Conservation (phyloP, 345 rosid genomes). For the Camelina hispida region DNA sequence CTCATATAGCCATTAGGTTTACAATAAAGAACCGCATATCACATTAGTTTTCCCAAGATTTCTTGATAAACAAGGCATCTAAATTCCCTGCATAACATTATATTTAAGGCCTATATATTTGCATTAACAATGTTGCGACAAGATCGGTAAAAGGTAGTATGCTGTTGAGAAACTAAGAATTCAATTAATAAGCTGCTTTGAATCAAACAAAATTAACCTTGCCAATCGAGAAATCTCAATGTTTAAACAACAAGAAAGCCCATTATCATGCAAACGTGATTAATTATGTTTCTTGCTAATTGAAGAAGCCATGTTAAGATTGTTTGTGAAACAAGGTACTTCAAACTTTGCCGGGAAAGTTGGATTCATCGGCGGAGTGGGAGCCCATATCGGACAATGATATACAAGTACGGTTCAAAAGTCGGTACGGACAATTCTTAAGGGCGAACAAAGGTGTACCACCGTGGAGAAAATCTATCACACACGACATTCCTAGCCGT, state of each 20-base stretch:
- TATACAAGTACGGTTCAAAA: conserved; percentile 57
- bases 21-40: not conserved
- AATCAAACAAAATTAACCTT: too few relatives aligned
- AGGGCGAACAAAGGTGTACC: conserved; percentile 73
- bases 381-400: conserved; percentile 68
- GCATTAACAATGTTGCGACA: too few relatives aligned
- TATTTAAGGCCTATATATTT: too few relatives aligned
- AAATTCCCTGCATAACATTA: not conserved
- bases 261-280: not conserved
- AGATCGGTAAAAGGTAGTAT: too few relatives aligned
- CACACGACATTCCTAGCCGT: conserved; percentile 71
- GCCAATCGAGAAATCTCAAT: not conserved
- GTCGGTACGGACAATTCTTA: conserved; percentile 57
- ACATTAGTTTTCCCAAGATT: not conserved
- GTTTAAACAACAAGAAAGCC: not conserved
- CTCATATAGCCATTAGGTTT: conserved; percentile 16
- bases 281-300: conserved; percentile 1
- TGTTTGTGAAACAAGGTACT: conserved; percentile 34
- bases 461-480: conserved; percentile 79
- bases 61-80: not conserved
- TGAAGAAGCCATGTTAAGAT: not conserved
- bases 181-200: too few relatives aligned
- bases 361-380: conserved; percentile 69
- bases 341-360: conserved; percentile 43
- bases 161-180: too few relatives aligned